Base-by-base conservation (phyloP, 768 basidiomycete species). In the Porpolomopsis calyptriformis region DNA sequence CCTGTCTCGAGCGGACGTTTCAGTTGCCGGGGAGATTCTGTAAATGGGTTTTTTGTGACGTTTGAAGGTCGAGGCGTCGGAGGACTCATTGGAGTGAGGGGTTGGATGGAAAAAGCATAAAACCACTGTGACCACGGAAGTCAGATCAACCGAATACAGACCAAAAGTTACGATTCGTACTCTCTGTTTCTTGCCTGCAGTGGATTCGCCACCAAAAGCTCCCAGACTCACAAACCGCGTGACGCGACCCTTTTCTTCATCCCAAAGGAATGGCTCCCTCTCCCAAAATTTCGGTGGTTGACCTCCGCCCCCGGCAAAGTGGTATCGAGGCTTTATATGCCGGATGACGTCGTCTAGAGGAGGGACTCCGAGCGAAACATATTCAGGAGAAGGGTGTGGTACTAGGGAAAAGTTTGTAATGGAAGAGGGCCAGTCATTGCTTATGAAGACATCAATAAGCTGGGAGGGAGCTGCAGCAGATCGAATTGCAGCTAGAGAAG, bases 101-200 rank as follows among this genome's bases (percentile, higher is more conserved):
- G 79, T 0, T 76, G 64, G 43, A 99, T 85, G 20, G 78, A 81
- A 63, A 97, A 98, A 2, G 96, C 96, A 64, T 99, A 99, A 66
- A 96, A 97, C 85, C 90, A 97, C 93, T 97, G 53, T 29, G 39
- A 40, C 34, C 40, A 41, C 44, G 10, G 37, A 33, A 52, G 14
- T 42, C 23, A 39, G 27, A 48, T 35, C 12, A 3, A n/a, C 19
- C 23, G 19, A 35, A 45, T 38, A 40, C 9, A 37, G 19, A 40
- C 16, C 26, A 29, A 26, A 40, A 42, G 25, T 8, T 14, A 9
- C 24, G 26, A 14, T 12, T 70, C 82, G 39, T 53, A 94, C 93
- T 54, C 93, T 73, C 55, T 85, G 85, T 62, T 92, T 94, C 67
- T 90, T 93, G 7, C 71, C 74, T 6, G 70, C 63, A 1, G 67